A percentile compares a stretch with the other conserved stretches of the same genome.
Evolutionary conservation across 2,329 filamentous ascomycete species (phyloP).

Genomic region (Basipetospora sp.): DNA sequence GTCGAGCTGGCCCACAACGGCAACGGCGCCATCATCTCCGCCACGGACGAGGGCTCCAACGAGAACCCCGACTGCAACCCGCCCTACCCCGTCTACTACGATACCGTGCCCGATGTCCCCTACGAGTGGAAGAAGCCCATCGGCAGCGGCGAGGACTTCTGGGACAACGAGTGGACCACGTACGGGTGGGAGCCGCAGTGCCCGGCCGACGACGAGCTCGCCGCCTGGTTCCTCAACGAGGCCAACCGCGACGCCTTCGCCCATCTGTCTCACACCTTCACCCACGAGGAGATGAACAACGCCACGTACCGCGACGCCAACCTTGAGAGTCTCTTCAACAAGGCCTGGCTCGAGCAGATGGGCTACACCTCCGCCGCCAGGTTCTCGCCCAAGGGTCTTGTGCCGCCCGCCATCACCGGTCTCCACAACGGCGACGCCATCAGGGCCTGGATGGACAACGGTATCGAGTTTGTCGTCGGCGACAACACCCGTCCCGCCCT

Average conservation of each 20-base stretch:
- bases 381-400: constrained; percentile 40
- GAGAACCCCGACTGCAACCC: constrained; percentile 27
- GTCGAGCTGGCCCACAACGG: constrained; percentile 40
- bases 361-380: constrained; percentile 30
- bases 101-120: constrained; percentile 27
- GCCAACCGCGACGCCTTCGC: constrained; percentile 39
- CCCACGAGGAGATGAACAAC: constrained; percentile 43
- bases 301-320: constrained; percentile 41
- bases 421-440: constrained; percentile 50
- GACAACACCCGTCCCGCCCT: constrained; percentile 45
- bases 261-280: constrained; percentile 49
- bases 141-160: constrained; percentile 33
- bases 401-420: constrained; percentile 49
- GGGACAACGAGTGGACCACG: constrained; percentile 32
- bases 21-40: constrained; percentile 32
- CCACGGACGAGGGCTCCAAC: constrained; percentile 34
- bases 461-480: constrained; percentile 45
- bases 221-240: constrained; percentile 35
- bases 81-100: constrained; percentile 27
- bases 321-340: constrained; percentile 46
- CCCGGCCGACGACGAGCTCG: constrained; percentile 32
- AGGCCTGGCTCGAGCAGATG: constrained; percentile 40
- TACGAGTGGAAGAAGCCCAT: constrained; percentile 31
- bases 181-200: constrained; percentile 37
- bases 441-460: constrained; percentile 42